phyloP scores from a whole-genome alignment of 768 basidiomycete species.

The Lentinula aciculospora region DNA sequence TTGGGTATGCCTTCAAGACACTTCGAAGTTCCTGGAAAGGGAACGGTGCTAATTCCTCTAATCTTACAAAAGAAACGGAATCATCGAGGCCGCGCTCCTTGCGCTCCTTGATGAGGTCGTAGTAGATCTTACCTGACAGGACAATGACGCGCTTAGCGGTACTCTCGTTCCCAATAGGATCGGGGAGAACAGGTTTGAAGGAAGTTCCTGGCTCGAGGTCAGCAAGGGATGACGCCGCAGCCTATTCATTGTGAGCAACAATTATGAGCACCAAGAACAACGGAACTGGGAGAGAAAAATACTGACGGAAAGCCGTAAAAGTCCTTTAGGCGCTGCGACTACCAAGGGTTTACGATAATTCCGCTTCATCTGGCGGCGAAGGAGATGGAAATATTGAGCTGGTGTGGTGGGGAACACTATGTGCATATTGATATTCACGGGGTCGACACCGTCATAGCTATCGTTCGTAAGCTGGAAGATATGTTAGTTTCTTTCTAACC shows the following conservation, averaged over 20 bases:
- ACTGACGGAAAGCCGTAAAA: conserved; percentile 71
- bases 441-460: conserved; percentile 32
- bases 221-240: conserved; percentile 60
- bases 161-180: conserved; percentile 30
- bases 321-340: conserved; percentile 79
- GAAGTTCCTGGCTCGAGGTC: conserved; percentile 54
- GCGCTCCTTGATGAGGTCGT: conserved; percentile 76
- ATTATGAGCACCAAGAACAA: background rate
- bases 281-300: background rate
- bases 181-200: conserved; percentile 67
- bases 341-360: conserved; percentile 86
- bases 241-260: conserved; percentile 33
- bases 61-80: conserved; percentile 61
- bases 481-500: conserved; percentile 1
- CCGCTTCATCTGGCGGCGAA: conserved; percentile 79
- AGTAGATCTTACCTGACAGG: conserved; percentile 82
- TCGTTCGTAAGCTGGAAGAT: conserved; percentile 70
- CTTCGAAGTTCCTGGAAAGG: conserved; percentile 55
- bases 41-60: conserved; percentile 88
- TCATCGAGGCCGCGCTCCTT: conserved; percentile 39
- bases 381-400: conserved; percentile 88
- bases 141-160: conserved; percentile 63
- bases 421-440: conserved; percentile 72
- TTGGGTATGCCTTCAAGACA: conserved; percentile 39
- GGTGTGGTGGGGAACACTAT: conserved; percentile 85